phyloP scores from a whole-genome alignment of 345 rosid species.

The Sapria himalayana region DNA sequence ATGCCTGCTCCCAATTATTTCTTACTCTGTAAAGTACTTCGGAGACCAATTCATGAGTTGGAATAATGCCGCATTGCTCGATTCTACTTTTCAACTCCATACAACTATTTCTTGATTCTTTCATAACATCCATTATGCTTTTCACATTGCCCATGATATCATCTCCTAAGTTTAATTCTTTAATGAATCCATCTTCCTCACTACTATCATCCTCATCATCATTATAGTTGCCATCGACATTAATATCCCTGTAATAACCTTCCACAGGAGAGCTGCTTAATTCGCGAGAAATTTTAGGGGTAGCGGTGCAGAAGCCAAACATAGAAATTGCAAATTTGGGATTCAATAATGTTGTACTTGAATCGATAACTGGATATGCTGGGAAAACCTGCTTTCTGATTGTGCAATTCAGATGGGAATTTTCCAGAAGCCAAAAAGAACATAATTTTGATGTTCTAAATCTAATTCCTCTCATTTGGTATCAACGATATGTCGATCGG shows the following conservation, averaged over 20 bases:
- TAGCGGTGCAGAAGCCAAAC: constrained; percentile 12
- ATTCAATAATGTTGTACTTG: background rate
- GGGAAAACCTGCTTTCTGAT: no score
- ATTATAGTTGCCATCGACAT: background rate
- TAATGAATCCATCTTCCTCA: constrained; percentile 12
- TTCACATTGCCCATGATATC: constrained; percentile 21
- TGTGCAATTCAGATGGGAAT: constrained; percentile 5
- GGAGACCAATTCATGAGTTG: constrained; percentile 34
- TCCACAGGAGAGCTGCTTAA: no score
- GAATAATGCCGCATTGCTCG: constrained; percentile 32
- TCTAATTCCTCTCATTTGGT: constrained; percentile 18
- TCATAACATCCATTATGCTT: constrained; percentile 21
- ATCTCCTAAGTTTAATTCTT: constrained; percentile 5
- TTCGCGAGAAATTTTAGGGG: constrained; percentile 6
- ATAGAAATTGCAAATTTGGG: constrained; percentile 6
- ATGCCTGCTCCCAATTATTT: constrained; percentile 75
- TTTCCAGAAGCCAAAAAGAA: constrained; percentile 1
- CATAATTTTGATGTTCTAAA: constrained; percentile 7
- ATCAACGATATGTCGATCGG: no score
- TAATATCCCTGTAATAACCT: no score
- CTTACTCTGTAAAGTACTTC: constrained; percentile 55
- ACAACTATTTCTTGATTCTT: constrained; percentile 14
- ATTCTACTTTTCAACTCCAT: constrained; percentile 29
- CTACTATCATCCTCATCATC: constrained; percentile 9
- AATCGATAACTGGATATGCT: constrained; percentile 5